Conservation (phyloP, 495 filamentous ascomycete species). For the Pyrenula massariospora region DNA sequence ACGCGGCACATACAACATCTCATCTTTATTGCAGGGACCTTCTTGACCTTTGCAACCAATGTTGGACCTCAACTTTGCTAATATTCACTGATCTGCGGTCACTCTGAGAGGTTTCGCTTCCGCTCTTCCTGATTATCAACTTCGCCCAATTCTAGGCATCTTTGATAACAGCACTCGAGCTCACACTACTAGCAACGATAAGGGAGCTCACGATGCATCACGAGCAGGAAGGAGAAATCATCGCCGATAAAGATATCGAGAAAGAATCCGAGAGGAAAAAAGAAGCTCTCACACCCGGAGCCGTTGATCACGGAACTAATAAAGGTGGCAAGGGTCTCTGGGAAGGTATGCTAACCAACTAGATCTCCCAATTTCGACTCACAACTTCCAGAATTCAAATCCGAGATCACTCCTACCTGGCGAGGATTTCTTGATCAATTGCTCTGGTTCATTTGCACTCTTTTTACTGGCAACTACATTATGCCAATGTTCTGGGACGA, state of each 20-base stretch:
- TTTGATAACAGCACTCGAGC: not conserved
- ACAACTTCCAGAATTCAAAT: not conserved
- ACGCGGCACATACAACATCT: not conserved
- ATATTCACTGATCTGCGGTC: not conserved
- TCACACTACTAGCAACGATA: not conserved
- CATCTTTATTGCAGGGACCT: not conserved
- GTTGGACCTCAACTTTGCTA: not conserved
- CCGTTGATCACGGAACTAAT: not conserved
- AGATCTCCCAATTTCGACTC: not conserved
- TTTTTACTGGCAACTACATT: not conserved
- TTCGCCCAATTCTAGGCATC: not conserved
- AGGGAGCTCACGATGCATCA: not conserved
- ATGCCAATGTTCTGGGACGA: not conserved
- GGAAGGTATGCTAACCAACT: not conserved
- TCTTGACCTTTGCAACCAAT: not conserved
- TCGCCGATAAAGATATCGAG: not conserved
- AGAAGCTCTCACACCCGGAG: not conserved
- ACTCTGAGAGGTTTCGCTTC: not conserved
- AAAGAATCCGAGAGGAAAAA: not conserved
- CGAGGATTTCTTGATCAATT: not conserved
- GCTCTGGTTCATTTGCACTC: not conserved
- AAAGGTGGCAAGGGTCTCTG: not conserved
- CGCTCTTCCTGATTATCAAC: not conserved
- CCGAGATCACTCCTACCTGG: not conserved
- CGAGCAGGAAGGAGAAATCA: not conserved